Base-by-base conservation (phyloP, 371 early-diverging fungal genomes). In the Lichtheimia ornata region DNA sequence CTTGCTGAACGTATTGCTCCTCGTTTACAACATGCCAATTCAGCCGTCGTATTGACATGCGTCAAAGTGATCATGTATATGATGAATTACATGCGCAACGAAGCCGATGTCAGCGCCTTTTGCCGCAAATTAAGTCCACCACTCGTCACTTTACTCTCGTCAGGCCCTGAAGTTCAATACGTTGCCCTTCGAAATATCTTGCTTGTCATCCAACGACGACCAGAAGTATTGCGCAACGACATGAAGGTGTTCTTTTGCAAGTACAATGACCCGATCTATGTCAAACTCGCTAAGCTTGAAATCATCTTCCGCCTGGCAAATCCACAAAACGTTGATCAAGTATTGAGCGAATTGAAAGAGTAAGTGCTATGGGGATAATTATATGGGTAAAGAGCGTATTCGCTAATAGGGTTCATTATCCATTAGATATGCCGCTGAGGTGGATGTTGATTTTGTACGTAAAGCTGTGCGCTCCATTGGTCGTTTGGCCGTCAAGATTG, bases 261-360 rank as follows among this genome's bases (percentile, higher is more conserved):
- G 79, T 99, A 96, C 82, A 95, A 98, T 72, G 99, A 99, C 75
- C 98, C 99, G 18, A 93, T 92, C 64, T 98, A 97, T 69, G 97
- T 99, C 55, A 99, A 98, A 70, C 82, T 95, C 51, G 97, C 93
- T 58, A 99, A 99, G 70, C 86, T 99, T 17, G 96, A 96, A 71
- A 92, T 97, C 53, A 91, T 99, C 58, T 89, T 97, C 73, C 85
- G 91, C 65, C 83, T 98, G 22, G 87, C 89, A 45, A 90, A 86
- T 62, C 90, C 88, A 28, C 75, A 81, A 17, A 99, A 95, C 65
- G 90, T 95, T 4, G 94, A 93, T 66, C 92, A 95, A 63, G 88
- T 99, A 18, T 74, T 99, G 22, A 87, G 90, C 12, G 99, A 99
- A 79, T 84, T 99, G 49, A 84, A 87, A 64, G 98, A 97, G 89